These are phyloP conservation scores for Isoetes taiwanensis DNA, from an alignment of 75 land plant genomes.

Conservation along the genomic window DNA sequence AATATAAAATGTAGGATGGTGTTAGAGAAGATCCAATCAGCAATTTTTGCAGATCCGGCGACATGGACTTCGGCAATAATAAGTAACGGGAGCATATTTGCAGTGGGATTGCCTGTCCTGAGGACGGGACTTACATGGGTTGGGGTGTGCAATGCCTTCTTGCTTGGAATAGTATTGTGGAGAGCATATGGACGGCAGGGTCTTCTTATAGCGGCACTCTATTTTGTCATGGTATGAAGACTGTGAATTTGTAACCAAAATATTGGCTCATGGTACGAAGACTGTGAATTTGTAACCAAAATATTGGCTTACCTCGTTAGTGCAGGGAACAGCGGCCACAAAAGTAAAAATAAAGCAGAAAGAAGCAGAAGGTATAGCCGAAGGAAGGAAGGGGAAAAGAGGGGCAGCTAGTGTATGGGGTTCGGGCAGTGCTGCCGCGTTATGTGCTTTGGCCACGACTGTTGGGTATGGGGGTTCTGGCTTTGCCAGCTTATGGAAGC, in stretches of 20 bases:
- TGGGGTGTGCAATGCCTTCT: conserved; percentile 61
- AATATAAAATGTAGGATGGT: too few species aligned
- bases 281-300: too few species aligned
- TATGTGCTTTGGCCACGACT: conserved; percentile 61
- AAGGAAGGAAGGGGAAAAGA: conserved; percentile 76
- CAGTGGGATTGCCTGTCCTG: conserved; percentile 57
- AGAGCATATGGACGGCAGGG: conserved; percentile 70
- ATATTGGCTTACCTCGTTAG: neutral
- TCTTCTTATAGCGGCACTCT: conserved; percentile 56
- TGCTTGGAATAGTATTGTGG: conserved; percentile 68
- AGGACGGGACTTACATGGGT: conserved; percentile 50
- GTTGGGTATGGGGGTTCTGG: conserved; percentile 42
- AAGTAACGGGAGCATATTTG: conserved; percentile 48
- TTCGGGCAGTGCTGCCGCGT: conserved; percentile 74
- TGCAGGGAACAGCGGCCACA: conserved; percentile 75
- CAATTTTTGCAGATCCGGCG: too few species aligned
- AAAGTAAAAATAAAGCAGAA: conserved; percentile 80
- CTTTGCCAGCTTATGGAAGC: conserved; percentile 46
- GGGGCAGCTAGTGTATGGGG: conserved; percentile 95
- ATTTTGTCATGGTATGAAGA: conserved; percentile 66
- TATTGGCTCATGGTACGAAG: too few species aligned
- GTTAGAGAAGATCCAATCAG: too few species aligned
- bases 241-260: too few species aligned
- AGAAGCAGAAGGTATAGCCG: conserved; percentile 79
- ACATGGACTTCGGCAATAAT: conserved; percentile 66